A percentile compares a stretch with the other conserved stretches of the same genome.
These are phyloP conservation scores for Coniella vitis DNA, from an alignment of 2,329 filamentous ascomycete species.

Conservation along the genomic window DNA sequence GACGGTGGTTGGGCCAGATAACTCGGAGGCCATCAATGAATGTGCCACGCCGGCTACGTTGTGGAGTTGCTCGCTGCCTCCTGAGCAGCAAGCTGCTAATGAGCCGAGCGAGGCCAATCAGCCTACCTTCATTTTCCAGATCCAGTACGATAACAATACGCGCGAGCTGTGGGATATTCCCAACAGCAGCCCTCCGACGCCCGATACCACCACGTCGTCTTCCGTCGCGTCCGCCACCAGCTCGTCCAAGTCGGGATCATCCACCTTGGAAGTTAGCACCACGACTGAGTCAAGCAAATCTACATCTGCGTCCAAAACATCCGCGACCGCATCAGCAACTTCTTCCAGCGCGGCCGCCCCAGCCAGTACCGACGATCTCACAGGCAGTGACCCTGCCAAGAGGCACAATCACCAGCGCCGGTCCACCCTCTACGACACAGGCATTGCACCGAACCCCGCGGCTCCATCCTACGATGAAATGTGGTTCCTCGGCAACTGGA, in stretches of 20 bases:
- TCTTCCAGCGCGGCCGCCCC: conserved; percentile 1
- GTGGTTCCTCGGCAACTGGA: conserved; percentile 77
- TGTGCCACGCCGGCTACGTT: conserved; percentile 68
- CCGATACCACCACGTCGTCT: conserved; percentile 7
- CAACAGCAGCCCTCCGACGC: conserved; percentile 26
- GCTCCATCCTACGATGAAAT: conserved; percentile 63
- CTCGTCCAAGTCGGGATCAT: background rate
- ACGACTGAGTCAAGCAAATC: background rate
- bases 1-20: conserved; percentile 68
- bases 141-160: conserved; percentile 62
- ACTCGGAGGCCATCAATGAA: conserved; percentile 53
- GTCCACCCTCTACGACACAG: conserved; percentile 15
- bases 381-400: background rate
- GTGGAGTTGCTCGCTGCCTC: conserved; percentile 83
- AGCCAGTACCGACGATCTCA: conserved; percentile 1
- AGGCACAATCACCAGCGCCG: background rate
- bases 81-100: conserved; percentile 62
- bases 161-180: conserved; percentile 42
- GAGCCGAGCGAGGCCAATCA: conserved; percentile 58
- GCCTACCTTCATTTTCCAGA: conserved; percentile 75
- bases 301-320: background rate
- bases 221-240: background rate
- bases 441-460: conserved; percentile 45
- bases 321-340: background rate
- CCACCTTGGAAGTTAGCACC: background rate